A percentile compares a stretch with the other conserved stretches of the same genome.
phyloP scores from a whole-genome alignment of 192 early-diverging fungal species.

The Oehlia diaphana region DNA sequence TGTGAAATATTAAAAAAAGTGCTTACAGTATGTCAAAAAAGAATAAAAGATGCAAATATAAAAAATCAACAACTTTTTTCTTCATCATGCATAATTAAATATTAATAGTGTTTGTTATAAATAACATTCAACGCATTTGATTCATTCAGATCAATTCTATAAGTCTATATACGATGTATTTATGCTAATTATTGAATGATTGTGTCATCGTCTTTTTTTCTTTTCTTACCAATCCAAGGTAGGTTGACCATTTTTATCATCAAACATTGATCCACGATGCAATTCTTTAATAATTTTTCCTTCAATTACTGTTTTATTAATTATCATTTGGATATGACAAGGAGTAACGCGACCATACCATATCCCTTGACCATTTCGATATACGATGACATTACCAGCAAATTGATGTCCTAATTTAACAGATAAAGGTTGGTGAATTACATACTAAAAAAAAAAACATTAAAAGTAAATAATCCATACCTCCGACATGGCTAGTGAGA shows the following conservation, averaged over 20 bases:
- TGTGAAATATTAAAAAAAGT: no score
- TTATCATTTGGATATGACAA: conserved; percentile 51
- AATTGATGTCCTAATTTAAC: conserved; percentile 52
- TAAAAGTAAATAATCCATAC: conserved; percentile 23
- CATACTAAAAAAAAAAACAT: neutral
- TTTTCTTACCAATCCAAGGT: conserved; percentile 22
- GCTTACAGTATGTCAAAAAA: no score
- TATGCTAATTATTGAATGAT: neutral
- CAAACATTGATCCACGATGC: conserved; percentile 53
- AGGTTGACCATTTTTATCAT: conserved; percentile 38
- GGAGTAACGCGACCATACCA: conserved; percentile 61
- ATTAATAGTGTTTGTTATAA: no score
- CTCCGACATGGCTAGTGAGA: conserved; percentile 57
- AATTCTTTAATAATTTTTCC: conserved; percentile 55
- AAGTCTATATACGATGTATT: neutral
- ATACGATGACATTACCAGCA: conserved; percentile 60
- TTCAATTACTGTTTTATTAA: conserved; percentile 47
- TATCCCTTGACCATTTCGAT: conserved; percentile 51
- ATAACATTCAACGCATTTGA: neutral
- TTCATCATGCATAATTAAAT: no score
- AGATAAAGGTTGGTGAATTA: neutral
- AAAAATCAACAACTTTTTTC: no score
- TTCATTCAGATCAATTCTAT: no score
- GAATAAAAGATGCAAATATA: no score
- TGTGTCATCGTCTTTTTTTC: neutral